A percentile compares a stretch with the other conserved stretches of the same genome.
phyloP scores from a whole-genome alignment of 352 stramenopile species.

The Phytophthora aleatoria region DNA sequence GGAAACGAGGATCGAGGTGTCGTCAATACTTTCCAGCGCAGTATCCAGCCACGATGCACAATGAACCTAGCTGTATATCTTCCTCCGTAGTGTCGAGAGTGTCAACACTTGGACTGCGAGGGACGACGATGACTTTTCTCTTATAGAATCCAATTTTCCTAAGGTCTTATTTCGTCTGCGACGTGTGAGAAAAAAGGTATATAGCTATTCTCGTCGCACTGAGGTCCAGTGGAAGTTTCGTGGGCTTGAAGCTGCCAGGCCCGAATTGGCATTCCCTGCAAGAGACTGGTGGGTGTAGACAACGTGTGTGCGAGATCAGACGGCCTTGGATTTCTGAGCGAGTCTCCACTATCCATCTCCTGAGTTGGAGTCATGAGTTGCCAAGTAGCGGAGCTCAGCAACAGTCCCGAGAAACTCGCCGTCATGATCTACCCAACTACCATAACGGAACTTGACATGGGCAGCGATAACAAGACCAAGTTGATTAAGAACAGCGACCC shows the following conservation, averaged over 20 bases:
- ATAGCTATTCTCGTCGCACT: slow-evolving; percentile 21
- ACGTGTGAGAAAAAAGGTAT: slow-evolving; percentile 20
- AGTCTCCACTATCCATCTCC: slow-evolving; percentile 22
- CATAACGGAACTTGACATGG: slow-evolving; percentile 20
- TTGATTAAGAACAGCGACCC: slow-evolving; percentile 32
- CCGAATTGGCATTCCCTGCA: slow-evolving; percentile 18
- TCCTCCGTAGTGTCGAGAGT: background rate
- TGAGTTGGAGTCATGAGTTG: slow-evolving; percentile 25
- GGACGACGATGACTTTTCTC: background rate
- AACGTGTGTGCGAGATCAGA: slow-evolving; percentile 14
- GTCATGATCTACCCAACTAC: slow-evolving; percentile 23
- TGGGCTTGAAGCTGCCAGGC: slow-evolving; percentile 6
- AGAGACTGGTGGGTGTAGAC: slow-evolving; percentile 24
- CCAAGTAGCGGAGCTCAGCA: slow-evolving; percentile 26
- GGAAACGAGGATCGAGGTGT: slow-evolving; percentile 10
- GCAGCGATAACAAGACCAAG: slow-evolving; percentile 21
- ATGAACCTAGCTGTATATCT: slow-evolving; percentile 6
- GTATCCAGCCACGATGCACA: slow-evolving; percentile 16
- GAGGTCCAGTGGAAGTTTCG: slow-evolving; percentile 15
- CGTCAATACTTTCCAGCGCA: slow-evolving; percentile 25
- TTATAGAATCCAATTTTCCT: slow-evolving; percentile 19
- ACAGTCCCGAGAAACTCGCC: slow-evolving; percentile 16
- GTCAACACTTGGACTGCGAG: background rate
- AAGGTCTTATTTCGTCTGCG: slow-evolving; percentile 31
- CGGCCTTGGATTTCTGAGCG: slow-evolving; percentile 10